Conservation (phyloP, 495 filamentous ascomycete species). For the Neurospora sp. region DNA sequence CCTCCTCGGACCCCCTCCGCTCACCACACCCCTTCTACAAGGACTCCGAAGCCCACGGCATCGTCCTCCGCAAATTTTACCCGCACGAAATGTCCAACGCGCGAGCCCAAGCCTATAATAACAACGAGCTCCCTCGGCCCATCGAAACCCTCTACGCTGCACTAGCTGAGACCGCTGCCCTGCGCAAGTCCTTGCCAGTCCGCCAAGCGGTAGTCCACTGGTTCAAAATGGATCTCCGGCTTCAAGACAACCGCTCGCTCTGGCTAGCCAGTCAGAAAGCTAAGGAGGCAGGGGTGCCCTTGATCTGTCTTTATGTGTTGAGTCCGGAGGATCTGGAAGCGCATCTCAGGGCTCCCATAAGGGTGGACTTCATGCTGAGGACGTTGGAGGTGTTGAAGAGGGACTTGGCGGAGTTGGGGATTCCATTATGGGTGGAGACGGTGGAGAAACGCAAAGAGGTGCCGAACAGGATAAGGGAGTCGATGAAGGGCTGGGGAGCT, state of each 20-base stretch:
- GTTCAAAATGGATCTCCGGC: constrained; percentile 79
- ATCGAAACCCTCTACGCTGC: constrained; percentile 52
- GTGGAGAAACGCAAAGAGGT: constrained; percentile 56
- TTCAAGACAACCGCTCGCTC: constrained; percentile 64
- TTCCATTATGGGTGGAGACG: constrained; percentile 70
- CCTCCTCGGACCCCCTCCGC: constrained; percentile 19
- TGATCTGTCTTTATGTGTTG: constrained; percentile 71
- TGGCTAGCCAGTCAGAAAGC: constrained; percentile 58
- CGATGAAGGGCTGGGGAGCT: constrained; percentile 64
- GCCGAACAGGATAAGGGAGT: constrained; percentile 52
- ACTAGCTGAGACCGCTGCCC: constrained; percentile 39
- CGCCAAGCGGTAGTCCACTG: constrained; percentile 72
- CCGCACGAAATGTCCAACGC: constrained; percentile 75
- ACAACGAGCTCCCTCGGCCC: constrained; percentile 55
- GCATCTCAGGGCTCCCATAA: constrained; percentile 59
- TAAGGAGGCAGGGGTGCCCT: constrained; percentile 49
- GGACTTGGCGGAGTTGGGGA: constrained; percentile 60
- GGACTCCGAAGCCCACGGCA: constrained; percentile 53
- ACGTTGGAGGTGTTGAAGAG: constrained; percentile 53
- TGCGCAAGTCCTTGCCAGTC: constrained; percentile 35
- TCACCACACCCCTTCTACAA: constrained; percentile 31
- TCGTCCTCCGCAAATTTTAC: constrained; percentile 73
- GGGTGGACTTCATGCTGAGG: constrained; percentile 73
- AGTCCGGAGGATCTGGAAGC: constrained; percentile 82
- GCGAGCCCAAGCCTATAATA: constrained; percentile 61